Evolutionary conservation across 176 grass and related monocot genomes (phyloP).

Genomic region (Triticum monococcum): DNA sequence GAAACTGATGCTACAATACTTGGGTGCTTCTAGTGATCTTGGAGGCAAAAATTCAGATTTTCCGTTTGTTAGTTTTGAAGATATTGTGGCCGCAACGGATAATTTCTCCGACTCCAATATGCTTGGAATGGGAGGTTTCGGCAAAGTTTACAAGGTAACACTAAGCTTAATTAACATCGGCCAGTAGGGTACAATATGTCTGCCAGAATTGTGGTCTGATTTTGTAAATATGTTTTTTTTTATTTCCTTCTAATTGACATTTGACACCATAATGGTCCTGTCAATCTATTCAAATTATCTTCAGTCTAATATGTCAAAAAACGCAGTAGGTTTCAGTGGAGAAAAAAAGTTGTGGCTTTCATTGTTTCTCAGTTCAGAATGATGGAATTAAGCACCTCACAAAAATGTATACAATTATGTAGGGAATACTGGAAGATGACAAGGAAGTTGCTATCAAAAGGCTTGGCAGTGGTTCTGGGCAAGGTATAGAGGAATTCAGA

Average conservation of each 20-base stretch:
- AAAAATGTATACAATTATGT: not conserved
- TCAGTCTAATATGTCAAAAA: not conserved
- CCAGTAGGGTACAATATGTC: not conserved
- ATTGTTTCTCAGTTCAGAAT: not conserved
- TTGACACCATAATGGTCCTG: not conserved
- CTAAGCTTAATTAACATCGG: not conserved
- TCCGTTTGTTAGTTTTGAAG: constrained; percentile 28
- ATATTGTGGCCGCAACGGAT: constrained; percentile 28
- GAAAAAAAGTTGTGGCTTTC: not conserved
- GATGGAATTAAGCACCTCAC: not conserved
- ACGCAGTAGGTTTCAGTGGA: not conserved
- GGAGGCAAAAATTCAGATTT: not conserved
- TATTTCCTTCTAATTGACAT: not conserved
- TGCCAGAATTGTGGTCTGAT: not conserved
- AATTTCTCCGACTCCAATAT: constrained; percentile 45
- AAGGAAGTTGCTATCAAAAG: constrained; percentile 62
- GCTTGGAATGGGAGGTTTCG: constrained; percentile 53
- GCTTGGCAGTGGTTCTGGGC: constrained; percentile 22
- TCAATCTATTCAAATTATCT: not conserved
- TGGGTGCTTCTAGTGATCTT: not conserved
- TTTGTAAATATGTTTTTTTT: not conserved
- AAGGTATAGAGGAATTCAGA: constrained; percentile 44
- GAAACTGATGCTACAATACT: not conserved
- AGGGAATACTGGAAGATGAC: constrained; percentile 37
- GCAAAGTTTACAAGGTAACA: constrained; percentile 52